Evolutionary conservation across 1,139 yeast species (phyloP).

Genomic region (Pichiaceae sp.): DNA sequence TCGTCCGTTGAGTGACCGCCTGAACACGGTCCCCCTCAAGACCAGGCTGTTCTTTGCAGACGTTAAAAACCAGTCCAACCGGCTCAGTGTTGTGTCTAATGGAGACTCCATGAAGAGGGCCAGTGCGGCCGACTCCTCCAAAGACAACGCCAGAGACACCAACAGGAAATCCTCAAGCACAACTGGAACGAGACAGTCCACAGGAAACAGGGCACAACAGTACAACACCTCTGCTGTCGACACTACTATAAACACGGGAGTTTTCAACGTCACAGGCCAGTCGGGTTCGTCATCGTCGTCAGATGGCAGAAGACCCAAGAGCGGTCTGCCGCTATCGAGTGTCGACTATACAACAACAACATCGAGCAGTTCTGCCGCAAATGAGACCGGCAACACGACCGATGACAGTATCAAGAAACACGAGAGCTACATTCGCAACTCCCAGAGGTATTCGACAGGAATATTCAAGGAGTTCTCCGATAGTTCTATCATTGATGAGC

Average conservation of each 20-base stretch:
- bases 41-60: not conserved
- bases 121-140: too few relatives aligned
- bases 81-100: too few relatives aligned
- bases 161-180: too few relatives aligned
- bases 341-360: not conserved
- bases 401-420: not conserved
- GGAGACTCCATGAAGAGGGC: too few relatives aligned
- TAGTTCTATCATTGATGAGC: not conserved
- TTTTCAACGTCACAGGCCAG: constrained; percentile 1
- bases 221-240: not conserved
- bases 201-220: too few relatives aligned
- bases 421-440: constrained; percentile 3
- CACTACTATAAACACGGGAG: constrained; percentile 2
- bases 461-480: constrained; percentile 7
- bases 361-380: not conserved
- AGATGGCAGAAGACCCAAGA: not conserved
- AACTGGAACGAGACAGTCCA: too few relatives aligned
- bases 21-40: not conserved
- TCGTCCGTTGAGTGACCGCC: not conserved
- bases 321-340: not conserved
- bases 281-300: not conserved
- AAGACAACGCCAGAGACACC: too few relatives aligned
- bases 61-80: constrained; percentile 5
- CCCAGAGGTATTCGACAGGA: constrained; percentile 8
- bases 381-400: constrained; percentile 2